A percentile compares a stretch with the other conserved stretches of the same genome.
Conservation (phyloP, 139 green algal genomes). For the Pseudopediastrum boryanum region DNA sequence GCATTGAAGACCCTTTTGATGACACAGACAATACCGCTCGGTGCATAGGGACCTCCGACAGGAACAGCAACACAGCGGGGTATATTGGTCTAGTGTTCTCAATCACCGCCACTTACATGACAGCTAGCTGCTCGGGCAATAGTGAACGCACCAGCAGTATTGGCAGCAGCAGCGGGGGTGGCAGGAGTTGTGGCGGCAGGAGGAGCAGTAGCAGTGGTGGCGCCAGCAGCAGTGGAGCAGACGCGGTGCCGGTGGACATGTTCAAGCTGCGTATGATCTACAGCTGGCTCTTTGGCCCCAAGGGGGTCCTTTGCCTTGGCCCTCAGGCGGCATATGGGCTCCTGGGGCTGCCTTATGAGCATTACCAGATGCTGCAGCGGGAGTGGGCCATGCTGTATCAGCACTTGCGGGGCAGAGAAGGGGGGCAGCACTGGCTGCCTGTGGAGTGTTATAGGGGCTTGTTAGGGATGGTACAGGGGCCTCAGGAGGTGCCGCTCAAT, state of each 20-base stretch:
- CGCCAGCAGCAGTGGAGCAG: neutral
- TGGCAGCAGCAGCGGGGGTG: too few relatives aligned
- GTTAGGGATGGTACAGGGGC: too few relatives aligned
- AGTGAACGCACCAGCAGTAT: too few relatives aligned
- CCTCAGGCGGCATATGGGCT: too few relatives aligned
- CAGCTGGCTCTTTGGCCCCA: too few relatives aligned
- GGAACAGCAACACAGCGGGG: neutral
- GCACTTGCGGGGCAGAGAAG: neutral
- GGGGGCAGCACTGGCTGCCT: too few relatives aligned
- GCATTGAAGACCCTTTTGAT: neutral
- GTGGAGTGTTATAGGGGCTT: too few relatives aligned
- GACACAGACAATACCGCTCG: slow-evolving; percentile 22
- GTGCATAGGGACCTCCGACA: slow-evolving; percentile 17
- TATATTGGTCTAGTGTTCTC: slow-evolving; percentile 5
- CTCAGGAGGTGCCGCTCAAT: too few relatives aligned
- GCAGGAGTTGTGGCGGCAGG: neutral
- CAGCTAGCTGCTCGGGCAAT: too few relatives aligned
- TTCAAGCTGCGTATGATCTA: too few relatives aligned
- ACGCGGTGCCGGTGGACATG: neutral
- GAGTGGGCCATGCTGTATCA: neutral
- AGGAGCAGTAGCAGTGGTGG: neutral
- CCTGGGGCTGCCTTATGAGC: too few relatives aligned
- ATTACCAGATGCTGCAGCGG: neutral
- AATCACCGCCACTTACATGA: neutral
- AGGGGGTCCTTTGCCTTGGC: too few relatives aligned